A percentile compares a stretch with the other conserved stretches of the same genome.
Conservation (phyloP, 352 stramenopile species). For the Albugo laibachii region DNA sequence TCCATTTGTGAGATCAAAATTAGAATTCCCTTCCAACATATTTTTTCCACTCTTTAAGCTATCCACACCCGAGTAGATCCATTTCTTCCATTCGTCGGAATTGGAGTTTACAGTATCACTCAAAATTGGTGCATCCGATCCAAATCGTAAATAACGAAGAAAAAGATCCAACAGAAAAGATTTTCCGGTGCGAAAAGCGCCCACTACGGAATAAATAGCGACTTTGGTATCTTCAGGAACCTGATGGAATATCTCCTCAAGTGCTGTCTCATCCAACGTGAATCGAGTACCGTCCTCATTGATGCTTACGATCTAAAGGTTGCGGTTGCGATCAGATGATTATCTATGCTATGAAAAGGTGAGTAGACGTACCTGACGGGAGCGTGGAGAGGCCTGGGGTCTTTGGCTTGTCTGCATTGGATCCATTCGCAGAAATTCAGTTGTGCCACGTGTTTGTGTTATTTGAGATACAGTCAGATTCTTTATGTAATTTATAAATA, state of each 20-base stretch:
- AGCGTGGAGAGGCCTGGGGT: no score
- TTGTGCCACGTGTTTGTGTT: no score
- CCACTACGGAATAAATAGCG: slow-evolving; percentile 93
- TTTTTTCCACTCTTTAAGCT: slow-evolving; percentile 22
- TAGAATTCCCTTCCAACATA: slow-evolving; percentile 59
- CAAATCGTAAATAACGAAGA: slow-evolving; percentile 86
- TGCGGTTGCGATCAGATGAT: no score
- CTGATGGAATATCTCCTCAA: slow-evolving; percentile 44
- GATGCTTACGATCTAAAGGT: slow-evolving; percentile 59
- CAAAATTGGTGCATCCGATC: slow-evolving; percentile 21
- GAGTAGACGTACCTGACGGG: no score
- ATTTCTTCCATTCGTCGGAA: slow-evolving; percentile 44
- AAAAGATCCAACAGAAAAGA: slow-evolving; percentile 97
- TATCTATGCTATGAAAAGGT: no score
- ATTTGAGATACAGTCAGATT: no score
- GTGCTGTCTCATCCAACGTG: slow-evolving; percentile 43
- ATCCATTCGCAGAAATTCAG: no score
- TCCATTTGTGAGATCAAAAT: slow-evolving; percentile 49
- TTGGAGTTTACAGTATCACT: slow-evolving; percentile 18
- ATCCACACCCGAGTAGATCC: slow-evolving; percentile 34
- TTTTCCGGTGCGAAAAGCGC: slow-evolving; percentile 97
- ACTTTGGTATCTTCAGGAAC: slow-evolving; percentile 90
- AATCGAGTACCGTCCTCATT: slow-evolving; percentile 78
- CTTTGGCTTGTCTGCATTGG: no score
- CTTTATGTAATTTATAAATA: no score